These are phyloP conservation scores for Tricholoma terreum DNA, from an alignment of 768 basidiomycete species.

Conservation along the genomic window DNA sequence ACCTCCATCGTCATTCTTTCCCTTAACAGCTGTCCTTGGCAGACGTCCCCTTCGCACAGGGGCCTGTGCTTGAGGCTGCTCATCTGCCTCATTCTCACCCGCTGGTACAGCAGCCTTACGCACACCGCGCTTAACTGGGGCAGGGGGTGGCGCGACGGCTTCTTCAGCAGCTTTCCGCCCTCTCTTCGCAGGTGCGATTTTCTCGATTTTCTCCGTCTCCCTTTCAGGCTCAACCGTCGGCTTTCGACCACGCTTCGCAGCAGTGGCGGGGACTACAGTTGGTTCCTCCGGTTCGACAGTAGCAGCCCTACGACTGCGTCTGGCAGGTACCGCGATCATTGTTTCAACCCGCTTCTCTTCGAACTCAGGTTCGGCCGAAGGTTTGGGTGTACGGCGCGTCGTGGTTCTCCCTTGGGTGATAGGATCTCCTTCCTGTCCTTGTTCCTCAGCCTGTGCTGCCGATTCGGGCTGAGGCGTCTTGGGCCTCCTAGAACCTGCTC, in stretches of 20 bases:
- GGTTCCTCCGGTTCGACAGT: slow-evolving; percentile 24
- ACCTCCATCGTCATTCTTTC: slow-evolving; percentile 8
- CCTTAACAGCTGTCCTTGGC: slow-evolving; percentile 2
- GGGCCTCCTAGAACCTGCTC: not conserved
- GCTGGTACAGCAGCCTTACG: slow-evolving; percentile 6
- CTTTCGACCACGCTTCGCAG: slow-evolving; percentile 18
- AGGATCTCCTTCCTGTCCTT: not conserved
- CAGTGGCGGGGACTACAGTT: not conserved
- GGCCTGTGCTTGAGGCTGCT: slow-evolving; percentile 1
- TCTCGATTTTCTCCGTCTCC: slow-evolving; percentile 2
- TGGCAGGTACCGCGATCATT: slow-evolving; percentile 2
- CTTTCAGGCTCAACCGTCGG: slow-evolving; percentile 15
- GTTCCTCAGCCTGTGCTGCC: not conserved
- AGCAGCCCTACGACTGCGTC: slow-evolving; percentile 14
- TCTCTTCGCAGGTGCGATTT: slow-evolving; percentile 5
- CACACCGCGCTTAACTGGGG: slow-evolving; percentile 3
- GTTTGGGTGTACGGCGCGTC: slow-evolving; percentile 24
- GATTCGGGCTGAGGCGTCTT: not conserved
- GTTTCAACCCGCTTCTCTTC: slow-evolving; percentile 3
- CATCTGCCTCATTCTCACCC: not conserved
- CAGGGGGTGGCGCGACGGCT: not conserved
- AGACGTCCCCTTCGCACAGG: slow-evolving; percentile 7
- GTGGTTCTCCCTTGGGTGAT: slow-evolving; percentile 7
- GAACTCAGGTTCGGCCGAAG: slow-evolving; percentile 13
- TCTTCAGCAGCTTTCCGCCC: slow-evolving; percentile 18